phyloP scores from a whole-genome alignment of 352 stramenopile genomes.

The Phytophthora vignae region DNA sequence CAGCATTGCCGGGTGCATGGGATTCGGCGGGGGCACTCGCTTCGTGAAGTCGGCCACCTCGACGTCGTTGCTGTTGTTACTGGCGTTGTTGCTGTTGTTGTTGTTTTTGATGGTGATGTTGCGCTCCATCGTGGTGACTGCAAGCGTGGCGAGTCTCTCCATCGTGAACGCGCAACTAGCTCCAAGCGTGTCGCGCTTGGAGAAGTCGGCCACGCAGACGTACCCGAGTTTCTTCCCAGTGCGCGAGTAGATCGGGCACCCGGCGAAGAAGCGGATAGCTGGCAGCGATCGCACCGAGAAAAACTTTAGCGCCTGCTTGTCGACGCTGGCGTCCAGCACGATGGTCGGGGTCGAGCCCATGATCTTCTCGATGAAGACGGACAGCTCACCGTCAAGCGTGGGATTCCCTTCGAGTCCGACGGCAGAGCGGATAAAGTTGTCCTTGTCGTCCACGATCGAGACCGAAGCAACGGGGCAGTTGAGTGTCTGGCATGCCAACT shows the following conservation, averaged over 20 bases:
- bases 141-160: slow-evolving; percentile 78
- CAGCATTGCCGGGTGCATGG: slow-evolving; percentile 46
- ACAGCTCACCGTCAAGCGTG: slow-evolving; percentile 64
- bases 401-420: slow-evolving; percentile 59
- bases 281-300: slow-evolving; percentile 57
- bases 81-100: slow-evolving; percentile 1
- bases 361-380: slow-evolving; percentile 76
- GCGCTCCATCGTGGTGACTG: slow-evolving; percentile 81
- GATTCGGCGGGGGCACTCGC: slow-evolving; percentile 19
- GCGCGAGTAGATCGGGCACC: slow-evolving; percentile 80
- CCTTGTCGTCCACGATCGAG: slow-evolving; percentile 64
- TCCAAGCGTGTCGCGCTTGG: slow-evolving; percentile 80
- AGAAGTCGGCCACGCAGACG: slow-evolving; percentile 79
- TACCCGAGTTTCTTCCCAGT: slow-evolving; percentile 76
- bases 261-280: slow-evolving; percentile 79
- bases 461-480: slow-evolving; percentile 82
- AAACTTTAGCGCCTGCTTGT: slow-evolving; percentile 69
- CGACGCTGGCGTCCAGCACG: slow-evolving; percentile 74
- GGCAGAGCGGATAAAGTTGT: slow-evolving; percentile 59
- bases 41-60: slow-evolving; percentile 39
- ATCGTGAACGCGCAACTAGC: slow-evolving; percentile 82
- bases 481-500: slow-evolving; percentile 84
- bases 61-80: slow-evolving; percentile 25
- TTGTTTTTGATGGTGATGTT: slow-evolving; percentile 50
- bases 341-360: slow-evolving; percentile 83